Conservation (phyloP, 2,329 filamentous ascomycete genomes). For the Penicillium sumatraense region DNA sequence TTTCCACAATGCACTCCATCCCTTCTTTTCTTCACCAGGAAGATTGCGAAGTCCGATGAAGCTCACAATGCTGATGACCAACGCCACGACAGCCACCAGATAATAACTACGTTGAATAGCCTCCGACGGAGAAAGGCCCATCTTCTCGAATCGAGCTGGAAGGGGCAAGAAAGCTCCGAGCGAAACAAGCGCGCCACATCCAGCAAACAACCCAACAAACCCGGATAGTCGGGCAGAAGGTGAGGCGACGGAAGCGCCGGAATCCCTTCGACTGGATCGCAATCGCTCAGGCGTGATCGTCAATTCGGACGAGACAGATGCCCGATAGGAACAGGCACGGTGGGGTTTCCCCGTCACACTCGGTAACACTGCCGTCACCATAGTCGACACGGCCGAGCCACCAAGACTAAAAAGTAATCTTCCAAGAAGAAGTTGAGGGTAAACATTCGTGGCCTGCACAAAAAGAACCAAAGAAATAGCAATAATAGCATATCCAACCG, state of each 20-base stretch:
- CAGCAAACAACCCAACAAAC: slow-evolving; percentile 89
- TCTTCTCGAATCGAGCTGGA: slow-evolving; percentile 75
- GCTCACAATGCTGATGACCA: slow-evolving; percentile 74
- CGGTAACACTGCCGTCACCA: slow-evolving; percentile 95
- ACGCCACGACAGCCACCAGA: slow-evolving; percentile 73
- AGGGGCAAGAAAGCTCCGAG: slow-evolving; percentile 82
- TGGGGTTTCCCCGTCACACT: slow-evolving; percentile 58
- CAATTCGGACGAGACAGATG: slow-evolving; percentile 63
- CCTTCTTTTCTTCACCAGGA: slow-evolving; percentile 77
- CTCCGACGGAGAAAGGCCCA: slow-evolving; percentile 72
- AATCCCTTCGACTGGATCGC: slow-evolving; percentile 7
- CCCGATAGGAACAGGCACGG: slow-evolving; percentile 49
- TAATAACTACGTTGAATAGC: slow-evolving; percentile 88
- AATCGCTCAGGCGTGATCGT: slow-evolving; percentile 60
- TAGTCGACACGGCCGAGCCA: slow-evolving; percentile 91
- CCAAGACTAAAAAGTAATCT: slow-evolving; percentile 87
- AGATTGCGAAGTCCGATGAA: slow-evolving; percentile 73
- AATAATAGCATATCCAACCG: slow-evolving; percentile 81
- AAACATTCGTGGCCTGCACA: slow-evolving; percentile 84
- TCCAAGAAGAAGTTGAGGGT: slow-evolving; percentile 84
- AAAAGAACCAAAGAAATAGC: slow-evolving; percentile 77
- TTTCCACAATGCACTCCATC: slow-evolving; percentile 61
- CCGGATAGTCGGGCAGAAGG: slow-evolving; percentile 75
- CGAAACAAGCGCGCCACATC: slow-evolving; percentile 86
- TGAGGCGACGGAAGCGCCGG: slow-evolving; percentile 26